These are phyloP conservation scores for Crithidia thermophila DNA, from an alignment of 208 protist species.

Conservation along the genomic window DNA sequence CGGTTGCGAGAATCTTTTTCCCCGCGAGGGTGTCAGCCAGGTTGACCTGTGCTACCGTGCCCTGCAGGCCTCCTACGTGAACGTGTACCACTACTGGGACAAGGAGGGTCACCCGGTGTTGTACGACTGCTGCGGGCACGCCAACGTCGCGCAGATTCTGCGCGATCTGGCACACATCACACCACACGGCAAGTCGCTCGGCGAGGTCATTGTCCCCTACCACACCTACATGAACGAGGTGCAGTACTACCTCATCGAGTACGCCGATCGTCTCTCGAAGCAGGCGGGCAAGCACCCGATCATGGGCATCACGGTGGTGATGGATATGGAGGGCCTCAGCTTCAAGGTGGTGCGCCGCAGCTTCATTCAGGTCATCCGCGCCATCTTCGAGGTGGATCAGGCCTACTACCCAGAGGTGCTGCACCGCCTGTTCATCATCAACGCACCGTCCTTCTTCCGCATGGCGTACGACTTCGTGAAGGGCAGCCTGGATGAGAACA, in stretches of 20 bases:
- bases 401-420: slow-evolving; percentile 78
- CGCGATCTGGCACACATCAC: slow-evolving; percentile 33
- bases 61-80: slow-evolving; percentile 50
- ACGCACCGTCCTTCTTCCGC: slow-evolving; percentile 52
- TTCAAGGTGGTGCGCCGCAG: slow-evolving; percentile 53
- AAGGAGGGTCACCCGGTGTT: slow-evolving; percentile 78
- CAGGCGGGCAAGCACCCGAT: slow-evolving; percentile 38
- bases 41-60: slow-evolving; percentile 50
- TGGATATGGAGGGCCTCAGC: slow-evolving; percentile 62
- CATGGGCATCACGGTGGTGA: slow-evolving; percentile 66
- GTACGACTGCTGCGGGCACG: slow-evolving; percentile 61
- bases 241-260: slow-evolving; percentile 62
- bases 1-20: slow-evolving; percentile 15
- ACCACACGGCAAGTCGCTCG: slow-evolving; percentile 32
- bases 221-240: slow-evolving; percentile 85
- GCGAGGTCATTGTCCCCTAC: slow-evolving; percentile 58
- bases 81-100: slow-evolving; percentile 76
- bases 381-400: slow-evolving; percentile 69
- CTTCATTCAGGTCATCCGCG: slow-evolving; percentile 48
- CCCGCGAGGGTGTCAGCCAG: slow-evolving; percentile 22
- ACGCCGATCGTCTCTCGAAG: slow-evolving; percentile 39
- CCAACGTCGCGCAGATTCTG: slow-evolving; percentile 43
- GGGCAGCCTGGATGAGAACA: slow-evolving; percentile 64
- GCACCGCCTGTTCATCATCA: slow-evolving; percentile 78
- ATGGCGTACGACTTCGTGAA: slow-evolving; percentile 63